phyloP scores from a whole-genome alignment of 2,329 filamentous ascomycete genomes.

The Metarhizium brunneum region DNA sequence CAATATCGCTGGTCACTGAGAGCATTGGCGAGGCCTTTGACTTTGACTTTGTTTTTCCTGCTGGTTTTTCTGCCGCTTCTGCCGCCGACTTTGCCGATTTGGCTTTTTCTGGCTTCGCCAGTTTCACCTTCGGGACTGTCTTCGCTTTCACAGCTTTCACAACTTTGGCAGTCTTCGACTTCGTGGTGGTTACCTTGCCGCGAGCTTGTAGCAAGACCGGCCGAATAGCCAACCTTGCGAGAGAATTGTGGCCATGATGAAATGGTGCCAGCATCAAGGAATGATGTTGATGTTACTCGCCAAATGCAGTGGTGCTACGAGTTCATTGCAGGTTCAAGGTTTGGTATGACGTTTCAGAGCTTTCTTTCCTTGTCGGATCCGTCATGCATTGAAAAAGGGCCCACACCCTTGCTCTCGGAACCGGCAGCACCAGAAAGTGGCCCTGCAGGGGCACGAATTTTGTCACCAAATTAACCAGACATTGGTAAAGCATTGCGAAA shows the following conservation, averaged over 20 bases:
- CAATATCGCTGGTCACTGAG: slow-evolving; percentile 10
- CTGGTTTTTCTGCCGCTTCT: not conserved
- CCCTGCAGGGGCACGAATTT: too few relatives aligned
- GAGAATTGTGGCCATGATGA: slow-evolving; percentile 1
- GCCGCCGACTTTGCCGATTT: not conserved
- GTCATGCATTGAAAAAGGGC: too few relatives aligned
- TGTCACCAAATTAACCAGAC: too few relatives aligned
- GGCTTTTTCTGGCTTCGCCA: not conserved
- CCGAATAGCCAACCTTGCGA: slow-evolving; percentile 6
- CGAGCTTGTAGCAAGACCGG: slow-evolving; percentile 5
- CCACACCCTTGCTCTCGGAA: too few relatives aligned
- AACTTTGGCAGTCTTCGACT: not conserved
- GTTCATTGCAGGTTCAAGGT: not conserved
- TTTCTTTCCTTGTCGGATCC: not conserved
- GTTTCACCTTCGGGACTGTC: not conserved
- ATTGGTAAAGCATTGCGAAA: too few relatives aligned
- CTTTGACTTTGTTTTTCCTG: not conserved
- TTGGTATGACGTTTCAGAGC: not conserved
- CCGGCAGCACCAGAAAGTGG: not conserved
- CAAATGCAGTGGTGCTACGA: not conserved
- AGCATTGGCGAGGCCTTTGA: slow-evolving; percentile 9
- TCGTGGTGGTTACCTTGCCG: slow-evolving; percentile 4
- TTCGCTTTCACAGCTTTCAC: not conserved
- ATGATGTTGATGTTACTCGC: not conserved
- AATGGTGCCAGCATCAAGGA: slow-evolving; percentile 1